phyloP scores from a whole-genome alignment of 2,329 filamentous ascomycete genomes.

The Lachnellula arida region DNA sequence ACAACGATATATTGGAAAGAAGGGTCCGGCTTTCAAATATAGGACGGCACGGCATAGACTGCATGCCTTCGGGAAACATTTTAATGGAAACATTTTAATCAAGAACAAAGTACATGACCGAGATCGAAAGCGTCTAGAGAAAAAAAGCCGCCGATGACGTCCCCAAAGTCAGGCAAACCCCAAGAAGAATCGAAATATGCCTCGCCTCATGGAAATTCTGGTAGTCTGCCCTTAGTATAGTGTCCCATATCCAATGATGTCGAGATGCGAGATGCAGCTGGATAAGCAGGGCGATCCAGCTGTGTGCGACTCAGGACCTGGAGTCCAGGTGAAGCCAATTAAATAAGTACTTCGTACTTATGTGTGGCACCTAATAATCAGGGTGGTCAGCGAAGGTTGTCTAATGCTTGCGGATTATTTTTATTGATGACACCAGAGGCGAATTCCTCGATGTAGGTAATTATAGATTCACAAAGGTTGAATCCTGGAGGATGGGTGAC shows the following conservation, averaged over 20 bases:
- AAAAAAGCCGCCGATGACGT: not conserved
- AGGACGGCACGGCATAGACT: not conserved
- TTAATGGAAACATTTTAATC: not conserved
- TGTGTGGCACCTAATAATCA: not conserved
- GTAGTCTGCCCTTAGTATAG: no score
- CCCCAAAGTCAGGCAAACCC: no score
- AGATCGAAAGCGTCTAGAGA: not conserved
- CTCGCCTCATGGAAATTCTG: no score
- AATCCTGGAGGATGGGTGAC: not conserved
- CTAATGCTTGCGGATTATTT: slow-evolving; percentile 31
- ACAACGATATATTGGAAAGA: not conserved
- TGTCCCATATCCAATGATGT: not conserved
- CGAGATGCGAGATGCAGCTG: not conserved
- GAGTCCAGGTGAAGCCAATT: no score
- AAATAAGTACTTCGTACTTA: not conserved
- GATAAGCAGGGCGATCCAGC: not conserved
- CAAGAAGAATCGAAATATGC: no score
- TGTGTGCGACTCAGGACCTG: no score
- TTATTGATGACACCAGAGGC: slow-evolving; percentile 6
- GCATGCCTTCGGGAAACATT: not conserved
- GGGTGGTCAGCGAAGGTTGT: not conserved
- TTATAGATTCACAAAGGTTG: not conserved
- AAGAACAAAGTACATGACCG: not conserved
- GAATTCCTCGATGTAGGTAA: not conserved
- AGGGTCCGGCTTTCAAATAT: not conserved